phyloP scores from a whole-genome alignment of 108 stramenopile species.

The Ochromonas danica region DNA sequence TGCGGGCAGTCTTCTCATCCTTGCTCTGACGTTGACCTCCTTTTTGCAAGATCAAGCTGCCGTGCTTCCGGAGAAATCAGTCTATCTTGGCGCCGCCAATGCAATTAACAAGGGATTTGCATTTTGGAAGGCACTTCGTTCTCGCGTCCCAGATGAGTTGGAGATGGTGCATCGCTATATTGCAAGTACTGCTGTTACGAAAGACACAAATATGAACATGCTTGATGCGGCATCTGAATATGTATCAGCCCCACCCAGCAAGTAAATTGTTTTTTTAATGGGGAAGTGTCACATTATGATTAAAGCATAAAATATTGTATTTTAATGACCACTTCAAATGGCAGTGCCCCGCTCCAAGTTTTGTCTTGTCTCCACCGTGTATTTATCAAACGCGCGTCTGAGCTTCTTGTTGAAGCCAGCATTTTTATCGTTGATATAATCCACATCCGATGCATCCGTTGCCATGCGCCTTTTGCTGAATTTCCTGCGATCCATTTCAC shows the following conservation, averaged over 20 bases:
- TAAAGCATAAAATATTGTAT: too few relatives aligned
- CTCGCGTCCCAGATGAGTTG: background rate
- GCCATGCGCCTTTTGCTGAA: slow-evolving; percentile 53
- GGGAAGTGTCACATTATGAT: too few relatives aligned
- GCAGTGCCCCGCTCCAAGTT: slow-evolving; percentile 63
- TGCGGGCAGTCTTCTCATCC: background rate
- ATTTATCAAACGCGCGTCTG: slow-evolving; percentile 60
- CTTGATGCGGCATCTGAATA: background rate
- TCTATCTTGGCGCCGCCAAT: background rate
- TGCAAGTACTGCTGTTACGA: background rate
- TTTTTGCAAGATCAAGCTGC: background rate
- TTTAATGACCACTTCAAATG: too few relatives aligned
- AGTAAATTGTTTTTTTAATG: too few relatives aligned
- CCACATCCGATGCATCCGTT: slow-evolving; percentile 48
- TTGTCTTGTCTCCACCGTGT: slow-evolving; percentile 62
- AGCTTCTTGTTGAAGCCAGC: slow-evolving; percentile 61
- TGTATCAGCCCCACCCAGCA: too few relatives aligned
- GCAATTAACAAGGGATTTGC: background rate
- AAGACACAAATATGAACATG: background rate
- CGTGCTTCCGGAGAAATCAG: background rate
- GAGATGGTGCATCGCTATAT: background rate
- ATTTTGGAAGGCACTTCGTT: background rate
- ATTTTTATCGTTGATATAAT: slow-evolving; percentile 60
- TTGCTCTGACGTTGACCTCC: background rate
- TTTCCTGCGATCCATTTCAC: slow-evolving; percentile 45